Base-by-base conservation (phyloP, 345 rosid genomes). In the Hibiscus syriacus region DNA sequence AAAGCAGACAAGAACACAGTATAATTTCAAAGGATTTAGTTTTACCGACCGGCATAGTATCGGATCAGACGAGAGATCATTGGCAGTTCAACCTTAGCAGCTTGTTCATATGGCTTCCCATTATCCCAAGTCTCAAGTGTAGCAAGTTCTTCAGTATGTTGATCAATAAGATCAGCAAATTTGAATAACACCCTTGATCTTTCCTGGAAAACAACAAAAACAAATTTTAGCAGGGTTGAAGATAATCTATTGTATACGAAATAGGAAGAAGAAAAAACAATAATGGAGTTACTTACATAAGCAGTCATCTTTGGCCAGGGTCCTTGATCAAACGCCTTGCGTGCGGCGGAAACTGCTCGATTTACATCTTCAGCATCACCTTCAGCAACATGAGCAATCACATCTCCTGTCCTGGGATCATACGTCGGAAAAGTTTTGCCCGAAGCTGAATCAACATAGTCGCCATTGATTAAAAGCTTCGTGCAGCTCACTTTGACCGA, bases 251-350 rank as follows among this genome's bases (percentile, higher is more conserved):
- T 46, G 3, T 14, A 16, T 16, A 63, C 19, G 53, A 46, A 19
- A 55, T 26, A 32, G 66, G 36, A 26, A 8, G 19, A 10, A n/a
- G 59, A 5, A 34, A 53, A 11, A 9, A n/a, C n/a, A n/a, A n/a
- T n/a, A n/a, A 30, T 0, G 16, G 67, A 13, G 5, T 80, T 81
- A 90, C 98, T 76, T 90, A 89, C 98, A 77, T 90, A 89, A 67
- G 97, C 90, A 74, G 88, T 76, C 96, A 90, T 87, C 78, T 38
- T 87, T 3, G 97, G 98, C 98, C 98, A 93, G 20, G 98, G 91
- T 77, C 98, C 97, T 72, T 89, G 89, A 75, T 93, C 97, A 74
- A 93, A 93, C 13, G 98, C 98, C 79, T 85, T 87, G 55, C 98
- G 90, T 74, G 98, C 98, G 81, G 96, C 92, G 73, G 83, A 64